phyloP scores from a whole-genome alignment of 2,329 filamentous ascomycete genomes.

The Stachybotrys elegans region DNA sequence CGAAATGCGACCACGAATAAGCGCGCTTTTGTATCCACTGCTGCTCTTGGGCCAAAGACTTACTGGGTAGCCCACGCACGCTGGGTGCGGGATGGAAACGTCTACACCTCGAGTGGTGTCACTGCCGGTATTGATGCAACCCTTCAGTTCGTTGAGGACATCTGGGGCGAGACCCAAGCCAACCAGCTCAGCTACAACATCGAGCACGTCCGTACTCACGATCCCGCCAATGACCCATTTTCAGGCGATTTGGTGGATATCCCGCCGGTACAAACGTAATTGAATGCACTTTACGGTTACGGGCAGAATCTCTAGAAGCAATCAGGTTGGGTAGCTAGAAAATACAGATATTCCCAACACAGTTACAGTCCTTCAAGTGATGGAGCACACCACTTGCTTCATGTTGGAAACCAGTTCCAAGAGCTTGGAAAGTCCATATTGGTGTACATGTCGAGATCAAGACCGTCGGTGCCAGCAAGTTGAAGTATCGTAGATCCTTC shows the following conservation, averaged over 20 bases:
- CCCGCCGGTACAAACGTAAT: no score
- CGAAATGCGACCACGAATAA: slow-evolving; percentile 63
- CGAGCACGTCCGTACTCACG: background rate
- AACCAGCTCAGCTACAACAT: background rate
- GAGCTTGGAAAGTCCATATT: background rate
- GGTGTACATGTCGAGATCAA: background rate
- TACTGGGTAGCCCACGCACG: slow-evolving; percentile 56
- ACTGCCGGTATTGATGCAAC: slow-evolving; percentile 17
- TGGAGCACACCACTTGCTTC: no score
- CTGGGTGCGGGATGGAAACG: slow-evolving; percentile 60
- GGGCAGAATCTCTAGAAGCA: no score
- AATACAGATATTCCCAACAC: no score
- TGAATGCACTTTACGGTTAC: no score
- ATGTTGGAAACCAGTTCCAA: background rate
- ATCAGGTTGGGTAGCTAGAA: no score
- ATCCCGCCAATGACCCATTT: background rate
- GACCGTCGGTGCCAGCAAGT: background rate
- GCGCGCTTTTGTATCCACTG: slow-evolving; percentile 42
- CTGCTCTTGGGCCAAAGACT: slow-evolving; percentile 39
- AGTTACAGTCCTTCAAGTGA: no score
- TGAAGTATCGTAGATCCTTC: background rate
- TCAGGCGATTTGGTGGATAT: background rate
- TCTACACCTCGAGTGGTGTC: slow-evolving; percentile 59
- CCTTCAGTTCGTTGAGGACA: slow-evolving; percentile 12
- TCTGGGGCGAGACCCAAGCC: slow-evolving; percentile 6